Evolutionary conservation across 768 basidiomycete species (phyloP), one percentile per base, ranked within the genome.

Genomic region (Collybia sp.): DNA sequence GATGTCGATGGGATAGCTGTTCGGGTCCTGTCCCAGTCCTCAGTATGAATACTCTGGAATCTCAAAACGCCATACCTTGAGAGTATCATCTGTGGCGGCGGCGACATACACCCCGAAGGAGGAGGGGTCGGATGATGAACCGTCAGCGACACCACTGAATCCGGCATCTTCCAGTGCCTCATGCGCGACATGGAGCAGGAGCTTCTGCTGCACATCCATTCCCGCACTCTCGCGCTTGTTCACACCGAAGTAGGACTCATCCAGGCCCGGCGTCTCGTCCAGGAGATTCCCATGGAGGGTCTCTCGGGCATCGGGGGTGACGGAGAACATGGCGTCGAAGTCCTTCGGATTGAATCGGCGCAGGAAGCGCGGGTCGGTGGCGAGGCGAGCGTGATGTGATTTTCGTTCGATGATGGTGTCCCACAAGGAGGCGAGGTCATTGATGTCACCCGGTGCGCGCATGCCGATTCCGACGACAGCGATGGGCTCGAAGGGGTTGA

Each of bases 151-250:
- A 15, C 45, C 45, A 32, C 39, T 46, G 19, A 41, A 46, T 9
- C 45, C 45, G 25, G 45, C 45, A 46, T 46, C 45, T 40, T 46
- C 45, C 19, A 46, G 25, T n/a, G 45, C 45, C 33, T 46, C 45
- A 40, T 41, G 45, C 5, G 45, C 36, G 11, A 46, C 45, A 31
- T 46, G 45, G 13, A 46, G 30, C 13, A 46, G 17, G 13, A 46
- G 25, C 31, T 46, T 46, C 31, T 41, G 45, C 25, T 46, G 45
- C 13, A 40, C 37, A 30, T 46, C 45, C 45, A 46, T 46, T 10
- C 19, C 6, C 6, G 38, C 37, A 19, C 37, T 40, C 8, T 46
- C 37, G 18, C 45, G 45, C 40, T 46, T 40, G 5, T 9, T 41
- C 37, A 46, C 16, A 8, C 20, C 19, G 30, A 46, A 46, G 33